Evolutionary conservation across 306 rosid species (phyloP), one percentile per base, ranked within the genome.

Genomic region (Sicyos edulis): DNA sequence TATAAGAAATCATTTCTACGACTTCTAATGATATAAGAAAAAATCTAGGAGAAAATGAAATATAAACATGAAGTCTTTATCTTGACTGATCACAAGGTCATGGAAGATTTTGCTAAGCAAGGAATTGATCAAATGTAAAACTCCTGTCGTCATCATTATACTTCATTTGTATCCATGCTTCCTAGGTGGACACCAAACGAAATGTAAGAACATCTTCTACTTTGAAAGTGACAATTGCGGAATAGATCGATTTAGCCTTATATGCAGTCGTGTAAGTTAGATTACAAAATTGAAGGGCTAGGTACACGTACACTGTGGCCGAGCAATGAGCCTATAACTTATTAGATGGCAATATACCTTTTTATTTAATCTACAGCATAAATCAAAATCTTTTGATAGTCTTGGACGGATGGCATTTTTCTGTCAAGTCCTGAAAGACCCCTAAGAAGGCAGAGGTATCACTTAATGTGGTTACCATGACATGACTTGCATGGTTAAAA

Each of bases 1-100:
- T 7, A 67, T 22, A 14, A 47, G 56, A 14, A 65, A 65, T 44
- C 11, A 2, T 20, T 40, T 47, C 32, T 0, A 47, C 2, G 5
- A 7, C 11, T 66, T 66, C 12, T 44, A 44, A 11, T 44, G n/a
- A 44, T 44, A 65, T 5, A 62, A 63, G 51, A 9, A 10, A 11
- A 42, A 64, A 40, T 17, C 14, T 40, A 42, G 4, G 17, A 64
- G 69, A 24, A 62, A 42, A 64, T 17, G 70, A 64, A 64, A 64
- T 64, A 17, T 42, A 2, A 19, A 24, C 11, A n/a, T 13, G 21
- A 58, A 21, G 54, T 68, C 73, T 8, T 51, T 32, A 1, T 50
- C 17, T 29, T 49, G n/a, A 2, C 37, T 20, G 7, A 32, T 5
- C 72, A 6, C 12, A 45, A 6, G 37, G 29, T 66, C 37, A 20